A percentile compares a stretch with the other conserved stretches of the same genome.
phyloP scores from a whole-genome alignment of 257 asterid species.

The Solanum lignicaule region DNA sequence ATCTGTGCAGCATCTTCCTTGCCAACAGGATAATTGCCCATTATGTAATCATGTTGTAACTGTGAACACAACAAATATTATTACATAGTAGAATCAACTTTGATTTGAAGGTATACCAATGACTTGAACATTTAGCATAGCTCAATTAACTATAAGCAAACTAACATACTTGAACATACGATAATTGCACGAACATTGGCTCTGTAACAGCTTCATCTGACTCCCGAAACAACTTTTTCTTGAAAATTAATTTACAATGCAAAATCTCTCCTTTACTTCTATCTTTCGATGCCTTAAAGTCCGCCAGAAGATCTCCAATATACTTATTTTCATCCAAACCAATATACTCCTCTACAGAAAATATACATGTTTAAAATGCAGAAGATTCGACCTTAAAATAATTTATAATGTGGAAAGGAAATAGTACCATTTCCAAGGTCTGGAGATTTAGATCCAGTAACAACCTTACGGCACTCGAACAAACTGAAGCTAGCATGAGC shows the following conservation, averaged over 20 bases:
- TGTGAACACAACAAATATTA: slow-evolving; percentile 22
- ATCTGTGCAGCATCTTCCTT: slow-evolving; percentile 98
- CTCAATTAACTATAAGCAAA: not conserved
- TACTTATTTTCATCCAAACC: slow-evolving; percentile 92
- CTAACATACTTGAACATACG: slow-evolving; percentile 75
- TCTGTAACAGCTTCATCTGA: slow-evolving; percentile 90
- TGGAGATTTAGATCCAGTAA: slow-evolving; percentile 75
- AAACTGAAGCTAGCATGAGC: slow-evolving; percentile 86
- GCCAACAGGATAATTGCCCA: slow-evolving; percentile 97
- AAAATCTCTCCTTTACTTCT: slow-evolving; percentile 93
- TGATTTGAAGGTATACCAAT: not conserved
- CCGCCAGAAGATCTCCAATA: slow-evolving; percentile 92
- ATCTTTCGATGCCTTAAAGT: slow-evolving; percentile 89
- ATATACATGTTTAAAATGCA: slow-evolving; percentile 1
- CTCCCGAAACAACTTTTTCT: slow-evolving; percentile 94
- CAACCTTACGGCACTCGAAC: slow-evolving; percentile 91
- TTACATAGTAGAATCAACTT: not conserved
- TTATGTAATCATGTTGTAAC: slow-evolving; percentile 91
- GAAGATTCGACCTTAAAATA: not conserved
- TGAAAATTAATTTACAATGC: slow-evolving; percentile 77
- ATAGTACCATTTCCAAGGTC: slow-evolving; percentile 80
- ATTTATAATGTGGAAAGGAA: not conserved
- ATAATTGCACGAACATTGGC: slow-evolving; percentile 90
- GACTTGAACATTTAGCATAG: not conserved
- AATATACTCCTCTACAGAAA: slow-evolving; percentile 64